phyloP scores from a whole-genome alignment of 805 yeast species.

The Lipomyces kockii region DNA sequence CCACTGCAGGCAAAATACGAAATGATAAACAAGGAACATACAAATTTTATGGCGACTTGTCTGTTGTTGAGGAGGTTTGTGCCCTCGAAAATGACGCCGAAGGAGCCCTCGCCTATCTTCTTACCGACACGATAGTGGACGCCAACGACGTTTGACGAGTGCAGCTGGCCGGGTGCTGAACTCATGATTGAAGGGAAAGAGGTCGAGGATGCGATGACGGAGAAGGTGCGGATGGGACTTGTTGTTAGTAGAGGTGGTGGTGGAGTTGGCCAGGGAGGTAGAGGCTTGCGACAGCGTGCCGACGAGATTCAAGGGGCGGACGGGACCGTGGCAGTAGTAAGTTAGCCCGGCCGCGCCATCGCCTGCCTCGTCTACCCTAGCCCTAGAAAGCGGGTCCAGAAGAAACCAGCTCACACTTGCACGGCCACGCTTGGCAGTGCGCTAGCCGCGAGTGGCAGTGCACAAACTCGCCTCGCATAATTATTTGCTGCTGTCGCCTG shows the following conservation, averaged over 20 bases:
- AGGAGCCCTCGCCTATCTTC: slow-evolving; percentile 98
- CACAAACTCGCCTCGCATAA: too few relatives aligned
- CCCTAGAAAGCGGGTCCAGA: background rate
- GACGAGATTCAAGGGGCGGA: background rate
- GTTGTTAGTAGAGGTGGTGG: background rate
- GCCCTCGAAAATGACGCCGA: slow-evolving; percentile 97
- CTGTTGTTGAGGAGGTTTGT: slow-evolving; percentile 86
- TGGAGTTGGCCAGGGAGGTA: background rate
- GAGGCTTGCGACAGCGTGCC: background rate
- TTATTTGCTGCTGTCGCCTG: too few relatives aligned
- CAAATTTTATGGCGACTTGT: slow-evolving; percentile 95
- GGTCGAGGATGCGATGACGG: slow-evolving; percentile 9
- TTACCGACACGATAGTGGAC: slow-evolving; percentile 96
- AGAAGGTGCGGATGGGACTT: background rate
- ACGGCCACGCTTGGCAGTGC: background rate
- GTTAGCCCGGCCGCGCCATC: too few relatives aligned
- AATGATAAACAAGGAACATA: slow-evolving; percentile 15
- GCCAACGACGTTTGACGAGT: slow-evolving; percentile 75
- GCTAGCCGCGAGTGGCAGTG: background rate
- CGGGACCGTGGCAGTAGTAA: background rate
- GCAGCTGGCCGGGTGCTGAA: slow-evolving; percentile 39
- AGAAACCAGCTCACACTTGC: background rate
- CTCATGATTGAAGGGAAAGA: slow-evolving; percentile 27
- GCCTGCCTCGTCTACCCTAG: background rate
- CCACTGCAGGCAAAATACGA: background rate